Evolutionary conservation across 1,284 basidiomycete species (phyloP), one percentile per base, ranked within the genome.

Genomic region (Sporisorium iseilematis-ciliati): DNA sequence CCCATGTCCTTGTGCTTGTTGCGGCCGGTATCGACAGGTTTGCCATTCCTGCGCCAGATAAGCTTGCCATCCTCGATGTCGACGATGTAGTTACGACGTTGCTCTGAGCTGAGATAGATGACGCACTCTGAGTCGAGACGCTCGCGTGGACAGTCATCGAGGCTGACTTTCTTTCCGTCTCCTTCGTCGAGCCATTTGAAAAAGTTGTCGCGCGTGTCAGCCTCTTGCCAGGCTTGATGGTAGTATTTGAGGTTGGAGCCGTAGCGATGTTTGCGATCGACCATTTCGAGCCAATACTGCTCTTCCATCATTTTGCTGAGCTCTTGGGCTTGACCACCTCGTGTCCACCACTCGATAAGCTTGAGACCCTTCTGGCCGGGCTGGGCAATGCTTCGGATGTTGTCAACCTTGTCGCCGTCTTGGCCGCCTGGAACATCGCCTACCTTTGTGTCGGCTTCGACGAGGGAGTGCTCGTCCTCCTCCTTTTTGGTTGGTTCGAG

Each of bases 11-110:
- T 57, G 75, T 78, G 65, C 74, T 81, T 67, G 56, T 77, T 70
- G 58, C 77, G 60, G 45, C 72, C 59, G 20, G 86, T 87, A 40
- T 87, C 86, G 16, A 87, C 89, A 0, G 89, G 86, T 62, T 90
- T 87, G 51, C 89, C 88, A 74, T 91, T 91, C 18, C 88, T 88
- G 2, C 89, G 89, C 92, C 92, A 93, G n/a, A 89, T 86, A 18
- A 93, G 87, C 65, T 88, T 88, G 1, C 92, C 92, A n/a, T 90
- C 86, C 0, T 86, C 73, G n/a, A 81, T 67, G 74, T 90, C 90
- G 58, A 91, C 89, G 4, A 92, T 87, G 79, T 93, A 93, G 79
- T 92, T 92, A 23, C 90, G 85, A 8, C 92, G 87, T 85, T 92
- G 91, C 76, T 91, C 90, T 3, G 88, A 87, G 52, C 70, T 73